These are phyloP conservation scores for Colletotrichum siamense DNA, from an alignment of 2,329 filamentous ascomycete species.

Conservation along the genomic window DNA sequence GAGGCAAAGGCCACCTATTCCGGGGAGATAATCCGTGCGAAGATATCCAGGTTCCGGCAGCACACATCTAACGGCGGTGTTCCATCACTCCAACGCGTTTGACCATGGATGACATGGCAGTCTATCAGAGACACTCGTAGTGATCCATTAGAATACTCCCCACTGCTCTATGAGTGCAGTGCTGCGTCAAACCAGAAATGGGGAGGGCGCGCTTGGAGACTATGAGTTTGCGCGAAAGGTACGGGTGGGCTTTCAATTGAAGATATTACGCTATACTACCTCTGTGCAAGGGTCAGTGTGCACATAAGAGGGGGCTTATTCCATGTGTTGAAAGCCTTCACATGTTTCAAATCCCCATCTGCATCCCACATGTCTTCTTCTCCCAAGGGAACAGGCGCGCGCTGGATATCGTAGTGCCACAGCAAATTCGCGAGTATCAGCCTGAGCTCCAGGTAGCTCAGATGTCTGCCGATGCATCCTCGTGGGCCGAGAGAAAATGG, in stretches of 20 bases:
- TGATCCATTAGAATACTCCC: background rate
- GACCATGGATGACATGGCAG: background rate
- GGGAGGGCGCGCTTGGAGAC: background rate
- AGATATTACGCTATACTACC: background rate
- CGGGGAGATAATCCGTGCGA: background rate
- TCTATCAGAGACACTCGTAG: background rate
- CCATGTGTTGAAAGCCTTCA: constrained; percentile 32
- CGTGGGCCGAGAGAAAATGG: constrained; percentile 34
- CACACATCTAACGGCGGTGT: background rate
- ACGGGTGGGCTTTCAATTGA: background rate
- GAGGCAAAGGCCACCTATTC: background rate
- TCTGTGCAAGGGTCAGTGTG: constrained; percentile 22
- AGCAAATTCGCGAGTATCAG: constrained; percentile 31
- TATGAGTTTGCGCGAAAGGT: background rate
- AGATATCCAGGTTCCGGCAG: background rate
- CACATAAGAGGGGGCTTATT: constrained; percentile 31
- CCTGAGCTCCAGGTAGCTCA: constrained; percentile 36
- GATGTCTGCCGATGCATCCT: constrained; percentile 35
- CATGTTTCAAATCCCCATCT: constrained; percentile 26
- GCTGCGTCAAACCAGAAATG: background rate
- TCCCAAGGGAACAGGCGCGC: constrained; percentile 22
- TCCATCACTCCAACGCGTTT: background rate
- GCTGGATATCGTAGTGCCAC: constrained; percentile 32
- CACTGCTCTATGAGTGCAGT: background rate
- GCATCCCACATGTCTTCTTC: constrained; percentile 31